Conservation (phyloP, 139 green algal species). For the Spirogloea muscicola region DNA sequence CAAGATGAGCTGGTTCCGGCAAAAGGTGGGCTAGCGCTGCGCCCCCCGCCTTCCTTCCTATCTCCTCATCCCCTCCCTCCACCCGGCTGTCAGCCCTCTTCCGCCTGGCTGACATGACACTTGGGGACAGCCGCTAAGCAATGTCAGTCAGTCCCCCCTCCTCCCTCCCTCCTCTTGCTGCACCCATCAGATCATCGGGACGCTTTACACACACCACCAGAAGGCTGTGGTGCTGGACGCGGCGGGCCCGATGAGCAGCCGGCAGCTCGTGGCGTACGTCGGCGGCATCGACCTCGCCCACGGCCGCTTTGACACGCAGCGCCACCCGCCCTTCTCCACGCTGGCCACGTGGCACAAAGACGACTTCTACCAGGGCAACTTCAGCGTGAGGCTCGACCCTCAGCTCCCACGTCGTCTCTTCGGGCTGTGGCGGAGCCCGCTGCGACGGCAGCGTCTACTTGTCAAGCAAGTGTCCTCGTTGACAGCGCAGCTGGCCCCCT, state of each 20-base stretch:
- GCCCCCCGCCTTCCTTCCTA: no score
- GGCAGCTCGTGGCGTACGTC: slow-evolving; percentile 52
- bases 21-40: slow-evolving; percentile 11
- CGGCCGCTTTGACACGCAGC: slow-evolving; percentile 55
- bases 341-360: slow-evolving; percentile 37
- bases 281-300: slow-evolving; percentile 62
- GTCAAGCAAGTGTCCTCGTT: no score
- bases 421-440: no score
- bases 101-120: no score
- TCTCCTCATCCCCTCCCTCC: no score
- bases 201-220: background rate
- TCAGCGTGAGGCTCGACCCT: background rate
- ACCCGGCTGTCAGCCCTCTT: no score
- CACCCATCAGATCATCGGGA: no score
- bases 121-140: no score
- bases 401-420: background rate
- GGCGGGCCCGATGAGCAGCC: background rate
- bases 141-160: no score
- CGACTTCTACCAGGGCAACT: slow-evolving; percentile 54
- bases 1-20: background rate
- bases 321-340: slow-evolving; percentile 12
- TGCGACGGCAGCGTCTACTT: no score
- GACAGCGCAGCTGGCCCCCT: no score
- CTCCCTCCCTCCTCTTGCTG: no score
- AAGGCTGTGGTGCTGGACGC: background rate